Percentiles rank a stretch among this genome's conserved stretches.
Conservation (phyloP, 148 eudicot genomes). For the Chenopodium formosanum region DNA sequence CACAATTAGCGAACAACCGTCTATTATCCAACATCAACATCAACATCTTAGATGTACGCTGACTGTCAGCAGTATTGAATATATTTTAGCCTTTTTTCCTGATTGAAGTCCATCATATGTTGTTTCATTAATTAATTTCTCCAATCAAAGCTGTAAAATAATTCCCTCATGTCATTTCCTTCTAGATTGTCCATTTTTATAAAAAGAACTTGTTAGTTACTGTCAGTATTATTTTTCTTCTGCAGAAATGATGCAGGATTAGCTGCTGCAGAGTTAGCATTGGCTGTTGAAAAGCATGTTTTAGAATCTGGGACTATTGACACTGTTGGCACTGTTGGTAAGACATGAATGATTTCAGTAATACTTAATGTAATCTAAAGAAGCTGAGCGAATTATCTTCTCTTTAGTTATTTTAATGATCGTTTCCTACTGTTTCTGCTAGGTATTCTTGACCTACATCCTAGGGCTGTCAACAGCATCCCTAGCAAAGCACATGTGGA, state of each 20-base stretch:
- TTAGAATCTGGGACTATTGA: conserved; percentile 82
- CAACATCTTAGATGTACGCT: background rate
- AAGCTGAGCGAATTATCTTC: background rate
- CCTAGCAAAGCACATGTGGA: conserved; percentile 95
- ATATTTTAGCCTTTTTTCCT: background rate
- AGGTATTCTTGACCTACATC: conserved; percentile 94
- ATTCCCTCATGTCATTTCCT: background rate
- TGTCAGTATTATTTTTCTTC: background rate
- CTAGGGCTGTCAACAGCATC: conserved; percentile 94
- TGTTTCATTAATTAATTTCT: background rate
- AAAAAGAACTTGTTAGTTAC: background rate
- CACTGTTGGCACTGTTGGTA: conserved; percentile 96
- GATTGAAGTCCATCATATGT: background rate
- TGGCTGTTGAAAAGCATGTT: conserved; percentile 91
- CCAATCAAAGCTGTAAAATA: background rate
- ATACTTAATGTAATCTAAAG: background rate
- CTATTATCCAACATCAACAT: background rate
- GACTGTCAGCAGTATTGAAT: background rate
- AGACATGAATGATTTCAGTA: conserved; percentile 1
- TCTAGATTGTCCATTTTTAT: background rate
- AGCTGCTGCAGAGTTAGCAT: conserved; percentile 91
- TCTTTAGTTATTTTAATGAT: background rate
- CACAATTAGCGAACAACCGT: background rate
- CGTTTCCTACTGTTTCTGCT: background rate
- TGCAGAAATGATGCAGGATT: conserved; percentile 97